A percentile compares a stretch with the other conserved stretches of the same genome.
Evolutionary conservation across 306 rosid species (phyloP).

Genomic region (Cucurbita moschata): DNA sequence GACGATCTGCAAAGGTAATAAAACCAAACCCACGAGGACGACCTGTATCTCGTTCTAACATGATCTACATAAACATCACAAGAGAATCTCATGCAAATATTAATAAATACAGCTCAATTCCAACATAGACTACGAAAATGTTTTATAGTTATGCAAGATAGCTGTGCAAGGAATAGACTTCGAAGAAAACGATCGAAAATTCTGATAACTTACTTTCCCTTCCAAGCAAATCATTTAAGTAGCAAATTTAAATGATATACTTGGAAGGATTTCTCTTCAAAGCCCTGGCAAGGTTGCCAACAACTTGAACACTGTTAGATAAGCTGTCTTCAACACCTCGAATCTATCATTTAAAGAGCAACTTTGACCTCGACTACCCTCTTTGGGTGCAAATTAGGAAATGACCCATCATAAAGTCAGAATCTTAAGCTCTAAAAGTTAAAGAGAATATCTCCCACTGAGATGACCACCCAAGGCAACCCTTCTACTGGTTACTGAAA

Average conservation of each 20-base stretch:
- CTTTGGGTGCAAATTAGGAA: background rate
- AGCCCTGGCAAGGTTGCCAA: background rate
- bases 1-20: constrained; percentile 19
- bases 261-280: background rate
- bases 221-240: background rate
- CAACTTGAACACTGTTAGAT: background rate
- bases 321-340: background rate
- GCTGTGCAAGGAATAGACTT: background rate
- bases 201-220: background rate
- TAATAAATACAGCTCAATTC: background rate
- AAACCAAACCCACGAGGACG: constrained; percentile 32
- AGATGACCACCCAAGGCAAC: background rate
- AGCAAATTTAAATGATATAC: background rate
- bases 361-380: background rate
- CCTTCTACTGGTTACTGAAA: background rate
- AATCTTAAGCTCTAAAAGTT: background rate
- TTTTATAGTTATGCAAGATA: background rate
- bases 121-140: background rate
- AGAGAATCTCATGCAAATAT: constrained; percentile 3
- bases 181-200: background rate
- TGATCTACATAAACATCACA: constrained; percentile 14
- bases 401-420: background rate
- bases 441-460: background rate
- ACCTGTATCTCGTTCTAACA: constrained; percentile 29
- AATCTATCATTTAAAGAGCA: background rate